Base-by-base conservation (phyloP, 1,284 basidiomycete species). In the Ustilago trichophora region DNA sequence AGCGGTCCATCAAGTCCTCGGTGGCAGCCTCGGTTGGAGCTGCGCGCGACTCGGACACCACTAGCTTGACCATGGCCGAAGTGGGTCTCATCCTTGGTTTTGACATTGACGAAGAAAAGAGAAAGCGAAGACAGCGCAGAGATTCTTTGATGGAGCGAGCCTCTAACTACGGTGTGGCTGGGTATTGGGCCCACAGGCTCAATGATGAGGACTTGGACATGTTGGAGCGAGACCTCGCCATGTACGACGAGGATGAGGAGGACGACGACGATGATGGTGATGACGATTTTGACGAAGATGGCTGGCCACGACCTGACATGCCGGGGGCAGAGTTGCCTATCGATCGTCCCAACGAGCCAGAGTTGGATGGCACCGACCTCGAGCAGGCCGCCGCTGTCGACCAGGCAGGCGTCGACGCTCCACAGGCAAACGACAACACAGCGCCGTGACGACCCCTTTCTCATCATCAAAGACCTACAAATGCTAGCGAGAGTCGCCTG, bases 41-140 rank as follows among this genome's bases (percentile, higher is more conserved):
- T 0, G 60, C 55, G 8, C 48, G 59, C 25, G 55, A 55, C 16
- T 54, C 52, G n/a, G 59, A 55, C 45, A 50, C 24, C 13, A 45
- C 58, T 2, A 59, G 62, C 32, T 47, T 71, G 25, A 71, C 50
- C 24, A 66, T 71, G 58, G 35, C 36, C 4, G 63, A 71, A 24
- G 50, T 67, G 2, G 58, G 53, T 6, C 50, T 67, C 33, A 71
- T 71, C 21, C 56, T 71, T 13, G 68, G 58, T 18, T 62, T 71
- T 45, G 55, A 71, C 42, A 41, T 67, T 15, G 63, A 50, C 4
- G 63, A 66, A 25, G 63, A 66, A 29, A 66, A 63, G 54, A 35
- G 63, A 13, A 54, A 45, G 26, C 41, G 34, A 7, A 12, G 18
- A 19, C 31, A 58, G 26, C 56, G 52, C 12, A 43, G 64, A 25